Percentiles rank a stretch among this genome's conserved stretches.
Conservation (phyloP, 1,139 yeast genomes). For the Scheffersomyces insectosa region DNA sequence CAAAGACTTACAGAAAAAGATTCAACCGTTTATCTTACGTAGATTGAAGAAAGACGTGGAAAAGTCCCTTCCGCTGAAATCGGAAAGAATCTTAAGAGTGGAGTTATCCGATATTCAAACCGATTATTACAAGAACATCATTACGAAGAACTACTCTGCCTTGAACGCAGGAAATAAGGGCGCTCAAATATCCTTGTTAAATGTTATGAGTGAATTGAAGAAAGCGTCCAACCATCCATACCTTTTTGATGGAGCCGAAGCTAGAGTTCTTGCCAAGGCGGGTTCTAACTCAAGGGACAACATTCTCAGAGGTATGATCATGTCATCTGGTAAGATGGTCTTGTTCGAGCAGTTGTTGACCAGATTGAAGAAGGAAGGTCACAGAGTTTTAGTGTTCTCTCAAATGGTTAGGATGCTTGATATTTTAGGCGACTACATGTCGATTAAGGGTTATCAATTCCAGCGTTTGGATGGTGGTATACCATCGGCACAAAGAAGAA, state of each 20-base stretch:
- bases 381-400: constrained; percentile 88
- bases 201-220: constrained; percentile 92
- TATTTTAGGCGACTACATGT: constrained; percentile 88
- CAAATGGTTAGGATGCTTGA: constrained; percentile 98
- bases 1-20: constrained; percentile 75
- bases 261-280: constrained; percentile 64
- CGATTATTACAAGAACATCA: constrained; percentile 88
- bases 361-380: constrained; percentile 87
- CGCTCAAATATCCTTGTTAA: constrained; percentile 78
- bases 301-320: constrained; percentile 82
- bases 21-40: constrained; percentile 90
- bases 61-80: constrained; percentile 90
- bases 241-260: constrained; percentile 90
- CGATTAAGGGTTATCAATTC: constrained; percentile 85
- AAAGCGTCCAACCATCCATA: constrained; percentile 98
- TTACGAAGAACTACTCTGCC: constrained; percentile 89
- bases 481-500: constrained; percentile 89
- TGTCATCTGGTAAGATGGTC: constrained; percentile 99
- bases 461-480: constrained; percentile 97
- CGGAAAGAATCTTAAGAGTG: constrained; percentile 92
- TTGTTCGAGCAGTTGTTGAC: constrained; percentile 84
- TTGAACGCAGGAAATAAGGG: constrained; percentile 81
- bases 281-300: constrained; percentile 75
- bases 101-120: constrained; percentile 95
- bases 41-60: constrained; percentile 96